Base-by-base conservation (phyloP, 2,329 filamentous ascomycete species). In the Fusarium oligoseptatum region DNA sequence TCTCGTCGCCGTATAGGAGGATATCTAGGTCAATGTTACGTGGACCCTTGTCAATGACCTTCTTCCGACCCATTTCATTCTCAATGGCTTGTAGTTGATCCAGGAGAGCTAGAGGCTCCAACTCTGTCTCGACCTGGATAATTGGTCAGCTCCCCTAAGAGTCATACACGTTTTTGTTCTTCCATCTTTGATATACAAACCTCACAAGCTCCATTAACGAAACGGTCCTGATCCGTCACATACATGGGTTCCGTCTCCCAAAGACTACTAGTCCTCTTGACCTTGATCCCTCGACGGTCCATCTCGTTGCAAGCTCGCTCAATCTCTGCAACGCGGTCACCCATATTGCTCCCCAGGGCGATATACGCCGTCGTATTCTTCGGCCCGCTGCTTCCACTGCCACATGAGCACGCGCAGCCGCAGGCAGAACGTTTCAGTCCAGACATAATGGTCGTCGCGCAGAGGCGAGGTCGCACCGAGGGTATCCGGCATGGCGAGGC, bases 231-330 rank as follows among this genome's bases (percentile, higher is more conserved):
- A 73, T 98, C 93, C 72, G 93, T 86, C 73, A 98, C 93, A 83
- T 99, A 99, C 97, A 99, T 99, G 24, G 97, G 95, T 77, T 94
- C 92, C 4, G 96, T 99, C 85, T 98, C 95, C 89, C 97, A 99
- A 4, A 99, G 87, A 71, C 92, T 93, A 82, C 96, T 98, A 0
- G 96, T 98, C 77, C 92, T 88, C 78, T 91, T 88, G 43, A 99
- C 89, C 63, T 84, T 90, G 80, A 98, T 94, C 37, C 91, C 92
- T 24, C 90, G 87, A 52, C 87, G 85, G 73, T 94, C 91, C 91
- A 99, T 95, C 80, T 93, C 90, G 52, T 87, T 87, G 81, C 95
- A 95, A 1, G 97, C 96, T 78, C 89, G 87, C 82, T 98, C 95
- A 74, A 99, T 97, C 89, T 93, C 93, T 48, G 88, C 89, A 61